A percentile compares a stretch with the other conserved stretches of the same genome.
Conservation (phyloP, 139 green algal species). For the Astrephomene gubernaculifera region DNA sequence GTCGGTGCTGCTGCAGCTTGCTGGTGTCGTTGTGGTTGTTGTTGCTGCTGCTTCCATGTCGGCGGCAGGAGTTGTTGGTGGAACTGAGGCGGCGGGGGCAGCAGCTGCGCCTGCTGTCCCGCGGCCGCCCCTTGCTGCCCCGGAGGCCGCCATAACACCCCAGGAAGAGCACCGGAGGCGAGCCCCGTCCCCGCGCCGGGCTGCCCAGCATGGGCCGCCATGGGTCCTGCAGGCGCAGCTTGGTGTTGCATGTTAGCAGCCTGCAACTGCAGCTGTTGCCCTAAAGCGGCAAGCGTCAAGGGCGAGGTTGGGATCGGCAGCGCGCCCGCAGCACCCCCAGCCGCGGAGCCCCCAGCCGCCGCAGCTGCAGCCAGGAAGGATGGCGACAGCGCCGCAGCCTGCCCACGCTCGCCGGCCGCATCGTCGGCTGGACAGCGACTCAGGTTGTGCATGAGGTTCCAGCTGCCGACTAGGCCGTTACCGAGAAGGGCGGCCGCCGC, state of each 20-base stretch:
- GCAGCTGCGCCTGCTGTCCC: neutral
- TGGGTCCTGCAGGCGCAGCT: neutral
- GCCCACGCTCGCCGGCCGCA: neutral
- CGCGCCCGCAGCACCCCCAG: neutral
- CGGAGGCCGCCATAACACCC: neutral
- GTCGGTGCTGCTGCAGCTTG: neutral
- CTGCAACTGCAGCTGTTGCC: neutral
- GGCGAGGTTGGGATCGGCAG: neutral
- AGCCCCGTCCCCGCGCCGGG: neutral
- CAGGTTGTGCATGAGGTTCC: neutral
- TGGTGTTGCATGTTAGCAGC: conserved; percentile 22
- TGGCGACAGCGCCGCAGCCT: neutral
- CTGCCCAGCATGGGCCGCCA: neutral
- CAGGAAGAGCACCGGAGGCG: neutral
- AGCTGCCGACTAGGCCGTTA: conserved; percentile 11
- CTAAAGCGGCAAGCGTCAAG: neutral
- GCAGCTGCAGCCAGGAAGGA: conserved; percentile 8
- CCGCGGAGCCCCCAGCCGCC: neutral
- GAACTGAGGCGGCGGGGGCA: neutral
- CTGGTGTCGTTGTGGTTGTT: neutral
- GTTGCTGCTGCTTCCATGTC: neutral
- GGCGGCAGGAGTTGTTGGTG: neutral
- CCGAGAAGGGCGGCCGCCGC: conserved; percentile 22
- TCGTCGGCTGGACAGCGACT: neutral
- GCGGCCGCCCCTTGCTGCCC: neutral